Conservation (phyloP, 495 filamentous ascomycete species). For the Talaromyces thailandensis region DNA sequence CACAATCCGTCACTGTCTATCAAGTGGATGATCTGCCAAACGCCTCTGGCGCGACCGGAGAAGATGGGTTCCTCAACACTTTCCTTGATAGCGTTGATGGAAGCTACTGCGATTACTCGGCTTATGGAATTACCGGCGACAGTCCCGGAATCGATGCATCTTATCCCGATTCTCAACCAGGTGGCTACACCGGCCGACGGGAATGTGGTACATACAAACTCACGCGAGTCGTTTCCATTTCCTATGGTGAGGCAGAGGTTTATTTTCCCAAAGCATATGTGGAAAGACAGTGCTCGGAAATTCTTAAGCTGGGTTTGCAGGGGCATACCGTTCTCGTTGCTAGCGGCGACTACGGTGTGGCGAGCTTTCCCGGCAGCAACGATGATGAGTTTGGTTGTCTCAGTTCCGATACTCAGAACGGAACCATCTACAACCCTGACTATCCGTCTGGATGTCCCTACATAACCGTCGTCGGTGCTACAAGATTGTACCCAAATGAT, state of each 20-base stretch:
- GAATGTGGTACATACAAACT: conserved; percentile 34
- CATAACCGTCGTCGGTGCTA: conserved; percentile 43
- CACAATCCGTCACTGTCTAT: conserved; percentile 46
- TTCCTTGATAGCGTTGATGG: conserved; percentile 52
- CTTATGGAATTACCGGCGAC: conserved; percentile 11
- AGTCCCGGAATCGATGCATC: conserved; percentile 9
- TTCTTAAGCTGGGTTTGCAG: conserved; percentile 36
- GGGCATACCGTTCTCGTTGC: conserved; percentile 30
- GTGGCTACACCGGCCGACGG: conserved; percentile 28
- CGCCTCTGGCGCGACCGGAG: conserved; percentile 22
- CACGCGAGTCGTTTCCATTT: conserved; percentile 38
- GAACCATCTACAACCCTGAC: conserved; percentile 37
- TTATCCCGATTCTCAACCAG: conserved; percentile 32
- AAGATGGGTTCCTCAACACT: conserved; percentile 35
- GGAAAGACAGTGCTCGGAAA: conserved; percentile 31
- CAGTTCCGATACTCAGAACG: conserved; percentile 41
- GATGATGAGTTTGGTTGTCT: conserved; percentile 9
- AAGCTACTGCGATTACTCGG: conserved; percentile 13
- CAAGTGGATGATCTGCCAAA: conserved; percentile 47
- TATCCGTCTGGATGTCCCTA: conserved; percentile 45
- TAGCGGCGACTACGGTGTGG: conserved; percentile 34
- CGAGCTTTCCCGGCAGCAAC: conserved; percentile 22
- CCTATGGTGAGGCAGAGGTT: conserved; percentile 31
- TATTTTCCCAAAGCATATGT: conserved; percentile 26
- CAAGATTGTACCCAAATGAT: conserved; percentile 29